Conservation (phyloP, 257 asterid genomes). For the Scutellaria baicalensis region DNA sequence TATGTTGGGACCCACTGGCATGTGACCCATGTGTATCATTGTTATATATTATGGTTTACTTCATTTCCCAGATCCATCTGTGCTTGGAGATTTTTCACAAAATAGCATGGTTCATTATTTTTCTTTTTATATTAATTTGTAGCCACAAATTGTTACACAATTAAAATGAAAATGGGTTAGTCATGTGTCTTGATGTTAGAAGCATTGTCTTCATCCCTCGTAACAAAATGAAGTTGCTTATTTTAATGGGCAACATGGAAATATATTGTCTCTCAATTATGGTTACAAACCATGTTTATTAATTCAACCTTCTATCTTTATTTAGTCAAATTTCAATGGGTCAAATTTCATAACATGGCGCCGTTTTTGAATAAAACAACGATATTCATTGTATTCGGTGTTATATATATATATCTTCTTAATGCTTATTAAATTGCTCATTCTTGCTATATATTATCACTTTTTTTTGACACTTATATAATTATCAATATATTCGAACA, state of each 20-base stretch:
- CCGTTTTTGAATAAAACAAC: background rate
- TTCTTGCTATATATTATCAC: too few relatives aligned
- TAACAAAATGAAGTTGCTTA: slow-evolving; percentile 18
- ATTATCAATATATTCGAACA: too few relatives aligned
- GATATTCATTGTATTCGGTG: slow-evolving; percentile 14
- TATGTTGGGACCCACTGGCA: slow-evolving; percentile 32
- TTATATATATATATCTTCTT: background rate
- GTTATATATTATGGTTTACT: background rate
- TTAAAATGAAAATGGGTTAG: background rate
- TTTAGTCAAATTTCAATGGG: background rate
- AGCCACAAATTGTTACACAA: background rate
- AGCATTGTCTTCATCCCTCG: slow-evolving; percentile 30
- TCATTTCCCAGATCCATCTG: slow-evolving; percentile 22
- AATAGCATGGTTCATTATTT: background rate
- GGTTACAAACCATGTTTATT: slow-evolving; percentile 1
- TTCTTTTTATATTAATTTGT: background rate
- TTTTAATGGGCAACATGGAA: slow-evolving; percentile 4
- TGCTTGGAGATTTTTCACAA: background rate
- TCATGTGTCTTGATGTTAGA: slow-evolving; percentile 21
- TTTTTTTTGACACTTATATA: too few relatives aligned
- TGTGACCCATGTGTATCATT: slow-evolving; percentile 51
- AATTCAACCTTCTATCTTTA: background rate
- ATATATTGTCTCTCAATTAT: slow-evolving; percentile 11
- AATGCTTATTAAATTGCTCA: background rate
- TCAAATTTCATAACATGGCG: slow-evolving; percentile 14